Percentiles rank a stretch among this genome's conserved stretches.
Conservation (phyloP, 2,329 filamentous ascomycete genomes). For the Colletotrichum noveboracense region DNA sequence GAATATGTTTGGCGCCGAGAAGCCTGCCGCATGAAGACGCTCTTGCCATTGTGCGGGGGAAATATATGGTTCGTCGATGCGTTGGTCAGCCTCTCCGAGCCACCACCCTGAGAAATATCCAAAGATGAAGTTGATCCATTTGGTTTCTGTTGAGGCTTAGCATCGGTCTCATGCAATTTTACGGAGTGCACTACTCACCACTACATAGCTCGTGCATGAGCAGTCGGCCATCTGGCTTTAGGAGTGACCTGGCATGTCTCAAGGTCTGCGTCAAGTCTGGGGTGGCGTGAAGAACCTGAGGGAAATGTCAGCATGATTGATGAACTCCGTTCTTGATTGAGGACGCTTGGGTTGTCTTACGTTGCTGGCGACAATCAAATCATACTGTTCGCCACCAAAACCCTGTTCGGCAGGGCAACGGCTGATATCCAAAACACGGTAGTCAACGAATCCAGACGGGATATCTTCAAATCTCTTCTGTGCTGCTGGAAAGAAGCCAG, state of each 20-base stretch:
- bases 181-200: neutral
- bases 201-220: slow-evolving; percentile 7
- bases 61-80: slow-evolving; percentile 30
- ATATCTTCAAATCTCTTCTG: neutral
- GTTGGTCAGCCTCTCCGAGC: slow-evolving; percentile 29
- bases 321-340: neutral
- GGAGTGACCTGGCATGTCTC: neutral
- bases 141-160: neutral
- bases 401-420: slow-evolving; percentile 33
- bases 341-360: neutral
- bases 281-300: slow-evolving; percentile 2
- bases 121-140: slow-evolving; percentile 33
- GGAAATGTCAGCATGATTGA: neutral
- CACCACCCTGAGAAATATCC: slow-evolving; percentile 29
- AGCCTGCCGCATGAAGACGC: neutral
- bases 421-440: slow-evolving; percentile 28
- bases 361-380: slow-evolving; percentile 42
- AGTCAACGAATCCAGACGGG: neutral
- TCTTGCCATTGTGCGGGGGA: neutral
- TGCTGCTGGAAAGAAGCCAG: slow-evolving; percentile 25
- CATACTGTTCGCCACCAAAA: slow-evolving; percentile 34
- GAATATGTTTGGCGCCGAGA: neutral
- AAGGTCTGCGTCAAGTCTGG: neutral
- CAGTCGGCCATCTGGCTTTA: neutral
- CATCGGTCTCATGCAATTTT: accelerated